A percentile compares a stretch with the other conserved stretches of the same genome.
phyloP scores from a whole-genome alignment of 768 basidiomycete genomes.

The Auriculariales sp. region DNA sequence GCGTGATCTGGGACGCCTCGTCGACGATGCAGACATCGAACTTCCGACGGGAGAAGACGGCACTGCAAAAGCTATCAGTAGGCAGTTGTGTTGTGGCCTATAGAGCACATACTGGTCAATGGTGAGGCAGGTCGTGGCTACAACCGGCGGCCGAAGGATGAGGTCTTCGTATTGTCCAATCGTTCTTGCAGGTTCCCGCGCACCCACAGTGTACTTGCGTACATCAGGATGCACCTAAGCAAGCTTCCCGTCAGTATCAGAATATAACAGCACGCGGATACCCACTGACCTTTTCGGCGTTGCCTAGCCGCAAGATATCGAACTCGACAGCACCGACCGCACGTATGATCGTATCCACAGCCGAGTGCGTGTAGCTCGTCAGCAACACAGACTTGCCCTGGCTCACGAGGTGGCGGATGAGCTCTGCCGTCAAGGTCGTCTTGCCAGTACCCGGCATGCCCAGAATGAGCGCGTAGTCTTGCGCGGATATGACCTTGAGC shows the following conservation, averaged over 20 bases:
- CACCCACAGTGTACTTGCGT: slow-evolving; percentile 51
- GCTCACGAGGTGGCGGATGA: slow-evolving; percentile 65
- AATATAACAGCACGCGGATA: not conserved
- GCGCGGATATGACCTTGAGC: slow-evolving; percentile 55
- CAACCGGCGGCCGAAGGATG: slow-evolving; percentile 78
- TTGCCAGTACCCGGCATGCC: slow-evolving; percentile 99
- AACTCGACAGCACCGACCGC: slow-evolving; percentile 60
- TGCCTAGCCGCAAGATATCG: slow-evolving; percentile 72
- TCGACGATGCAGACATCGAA: slow-evolving; percentile 98
- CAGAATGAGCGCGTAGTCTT: slow-evolving; percentile 82
- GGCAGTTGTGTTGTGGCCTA: slow-evolving; percentile 6
- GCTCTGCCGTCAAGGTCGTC: slow-evolving; percentile 83
- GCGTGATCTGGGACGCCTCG: slow-evolving; percentile 93
- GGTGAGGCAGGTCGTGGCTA: slow-evolving; percentile 89
- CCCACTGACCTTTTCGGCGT: slow-evolving; percentile 66
- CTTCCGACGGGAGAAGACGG: slow-evolving; percentile 66
- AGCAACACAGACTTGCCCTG: slow-evolving; percentile 79
- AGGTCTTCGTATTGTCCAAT: slow-evolving; percentile 76
- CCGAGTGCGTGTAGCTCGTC: slow-evolving; percentile 93
- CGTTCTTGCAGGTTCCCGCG: slow-evolving; percentile 38
- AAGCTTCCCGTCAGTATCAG: no score
- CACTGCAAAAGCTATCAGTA: slow-evolving; percentile 29
- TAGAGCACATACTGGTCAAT: slow-evolving; percentile 69
- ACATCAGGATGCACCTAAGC: slow-evolving; percentile 72
- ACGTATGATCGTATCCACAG: slow-evolving; percentile 90